A percentile compares a stretch with the other conserved stretches of the same genome.
Conservation (phyloP, 208 protist genomes). For the Leishmania mexicana region DNA sequence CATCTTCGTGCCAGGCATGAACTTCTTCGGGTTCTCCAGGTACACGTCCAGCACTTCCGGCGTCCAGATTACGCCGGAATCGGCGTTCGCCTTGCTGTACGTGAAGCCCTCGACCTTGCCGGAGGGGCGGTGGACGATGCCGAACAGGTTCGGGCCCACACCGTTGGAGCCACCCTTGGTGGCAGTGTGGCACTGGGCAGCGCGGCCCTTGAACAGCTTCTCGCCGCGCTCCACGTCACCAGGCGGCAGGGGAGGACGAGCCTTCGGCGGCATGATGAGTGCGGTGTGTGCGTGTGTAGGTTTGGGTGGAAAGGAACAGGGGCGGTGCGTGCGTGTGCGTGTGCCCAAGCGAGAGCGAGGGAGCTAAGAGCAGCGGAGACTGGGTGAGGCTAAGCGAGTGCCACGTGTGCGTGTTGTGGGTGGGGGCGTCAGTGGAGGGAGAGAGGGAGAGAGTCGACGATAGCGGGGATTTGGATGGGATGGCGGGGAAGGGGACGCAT, state of each 20-base stretch:
- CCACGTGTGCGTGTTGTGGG: not conserved
- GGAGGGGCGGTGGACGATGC: conserved; percentile 92
- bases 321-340: not conserved
- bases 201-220: conserved; percentile 94
- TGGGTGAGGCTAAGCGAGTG: not conserved
- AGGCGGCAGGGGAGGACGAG: conserved; percentile 61
- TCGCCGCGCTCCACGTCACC: conserved; percentile 86
- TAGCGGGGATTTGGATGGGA: not conserved
- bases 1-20: conserved; percentile 98
- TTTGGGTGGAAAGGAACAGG: conserved; percentile 3
- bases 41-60: conserved; percentile 95
- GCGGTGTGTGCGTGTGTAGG: conserved; percentile 5
- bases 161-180: conserved; percentile 90
- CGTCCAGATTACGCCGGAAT: conserved; percentile 92
- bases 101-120: conserved; percentile 92
- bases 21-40: conserved; percentile 98
- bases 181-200: conserved; percentile 94
- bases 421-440: not conserved
- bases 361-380: not conserved
- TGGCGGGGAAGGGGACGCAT: not conserved
- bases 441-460: not conserved
- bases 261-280: conserved; percentile 70
- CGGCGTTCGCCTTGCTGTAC: conserved; percentile 96
- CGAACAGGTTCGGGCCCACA: conserved; percentile 92
- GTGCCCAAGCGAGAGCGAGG: not conserved